Conservation (phyloP, 1,139 yeast genomes). For the Geotrichum histeridarum region DNA sequence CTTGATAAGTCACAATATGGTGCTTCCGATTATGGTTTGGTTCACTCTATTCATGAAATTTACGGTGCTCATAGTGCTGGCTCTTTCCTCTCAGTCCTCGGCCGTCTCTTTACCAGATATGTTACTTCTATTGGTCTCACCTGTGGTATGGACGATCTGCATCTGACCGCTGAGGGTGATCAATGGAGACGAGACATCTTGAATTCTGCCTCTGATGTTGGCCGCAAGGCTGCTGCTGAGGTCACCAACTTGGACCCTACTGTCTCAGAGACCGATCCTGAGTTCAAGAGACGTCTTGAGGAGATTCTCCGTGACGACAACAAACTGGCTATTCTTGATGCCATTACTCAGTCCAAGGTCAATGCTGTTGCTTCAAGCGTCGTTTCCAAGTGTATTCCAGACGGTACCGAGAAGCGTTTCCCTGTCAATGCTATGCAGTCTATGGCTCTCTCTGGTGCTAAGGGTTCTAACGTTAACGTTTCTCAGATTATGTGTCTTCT, state of each 20-base stretch:
- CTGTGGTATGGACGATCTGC: slow-evolving; percentile 99
- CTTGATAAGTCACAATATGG: slow-evolving; percentile 98
- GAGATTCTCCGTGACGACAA: slow-evolving; percentile 91
- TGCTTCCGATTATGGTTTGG: slow-evolving; percentile 94
- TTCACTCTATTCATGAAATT: slow-evolving; percentile 92
- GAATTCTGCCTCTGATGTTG: slow-evolving; percentile 69
- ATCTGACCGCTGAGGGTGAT: slow-evolving; percentile 88
- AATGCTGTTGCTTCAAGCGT: slow-evolving; percentile 88
- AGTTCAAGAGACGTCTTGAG: slow-evolving; percentile 80
- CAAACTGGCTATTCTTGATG: slow-evolving; percentile 91
- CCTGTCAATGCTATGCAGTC: slow-evolving; percentile 97
- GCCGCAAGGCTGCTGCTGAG: slow-evolving; percentile 89
- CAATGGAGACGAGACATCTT: slow-evolving; percentile 80
- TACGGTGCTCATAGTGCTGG: slow-evolving; percentile 93
- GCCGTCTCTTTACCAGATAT: slow-evolving; percentile 90
- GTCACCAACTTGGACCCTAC: slow-evolving; percentile 72
- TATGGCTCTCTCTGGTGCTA: slow-evolving; percentile 98
- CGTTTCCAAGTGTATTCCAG: slow-evolving; percentile 91
- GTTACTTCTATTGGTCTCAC: slow-evolving; percentile 91
- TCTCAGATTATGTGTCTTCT: slow-evolving; percentile 98
- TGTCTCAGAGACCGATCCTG: slow-evolving; percentile 59
- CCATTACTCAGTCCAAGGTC: slow-evolving; percentile 90
- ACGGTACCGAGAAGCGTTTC: slow-evolving; percentile 90
- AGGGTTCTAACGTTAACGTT: slow-evolving; percentile 96
- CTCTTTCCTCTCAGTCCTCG: slow-evolving; percentile 79